phyloP scores from a whole-genome alignment of 345 rosid genomes.

The Citrus inodora region DNA sequence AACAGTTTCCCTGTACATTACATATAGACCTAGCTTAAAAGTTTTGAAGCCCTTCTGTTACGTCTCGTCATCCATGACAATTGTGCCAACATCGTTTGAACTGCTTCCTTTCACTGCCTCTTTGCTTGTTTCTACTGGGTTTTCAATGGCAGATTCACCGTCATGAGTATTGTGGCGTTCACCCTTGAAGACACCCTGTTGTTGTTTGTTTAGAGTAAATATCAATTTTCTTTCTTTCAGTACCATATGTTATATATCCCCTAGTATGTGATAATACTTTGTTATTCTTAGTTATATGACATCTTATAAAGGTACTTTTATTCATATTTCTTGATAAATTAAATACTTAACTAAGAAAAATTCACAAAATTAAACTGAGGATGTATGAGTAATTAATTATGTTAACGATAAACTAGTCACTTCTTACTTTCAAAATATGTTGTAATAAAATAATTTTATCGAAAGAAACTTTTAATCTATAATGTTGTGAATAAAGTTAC shows the following conservation, averaged over 20 bases:
- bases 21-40: not conserved
- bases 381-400: no score
- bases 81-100: not conserved
- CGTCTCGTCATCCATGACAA: not conserved
- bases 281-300: no score
- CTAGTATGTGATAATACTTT: no score
- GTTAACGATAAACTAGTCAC: no score
- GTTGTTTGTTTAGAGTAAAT: not conserved
- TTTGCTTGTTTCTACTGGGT: not conserved
- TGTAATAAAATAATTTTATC: no score
- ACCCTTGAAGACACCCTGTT: not conserved
- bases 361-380: no score
- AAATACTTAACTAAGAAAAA: no score
- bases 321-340: no score
- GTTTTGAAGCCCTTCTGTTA: not conserved
- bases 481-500: no score
- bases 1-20: conserved; percentile 2
- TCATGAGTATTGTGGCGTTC: not conserved
- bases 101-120: not conserved
- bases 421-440: no score
- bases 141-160: not conserved
- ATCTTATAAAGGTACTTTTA: no score
- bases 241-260: not conserved
- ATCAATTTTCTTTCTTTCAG: not conserved
- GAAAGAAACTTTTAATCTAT: no score